Evolutionary conservation across 2,329 filamentous ascomycete species (phyloP).

Genomic region (Pyrenophora seminiperda): DNA sequence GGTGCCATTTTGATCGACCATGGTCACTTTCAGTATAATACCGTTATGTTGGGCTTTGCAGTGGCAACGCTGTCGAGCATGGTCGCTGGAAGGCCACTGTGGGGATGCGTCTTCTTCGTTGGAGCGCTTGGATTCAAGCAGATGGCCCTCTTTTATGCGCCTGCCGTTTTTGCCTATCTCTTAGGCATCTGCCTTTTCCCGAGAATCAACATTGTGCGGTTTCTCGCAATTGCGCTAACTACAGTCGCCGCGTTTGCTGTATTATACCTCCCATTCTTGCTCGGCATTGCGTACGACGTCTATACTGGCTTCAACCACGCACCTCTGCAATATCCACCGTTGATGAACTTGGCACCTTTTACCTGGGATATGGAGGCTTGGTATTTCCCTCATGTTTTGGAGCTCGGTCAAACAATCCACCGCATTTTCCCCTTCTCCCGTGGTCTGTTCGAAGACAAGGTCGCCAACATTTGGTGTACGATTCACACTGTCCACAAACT

Average conservation of each 20-base stretch:
- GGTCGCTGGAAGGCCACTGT: slow-evolving; percentile 80
- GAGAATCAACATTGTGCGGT: slow-evolving; percentile 66
- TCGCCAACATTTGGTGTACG: slow-evolving; percentile 97
- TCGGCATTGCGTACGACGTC: slow-evolving; percentile 72
- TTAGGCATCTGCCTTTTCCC: slow-evolving; percentile 85
- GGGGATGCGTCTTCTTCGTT: slow-evolving; percentile 94
- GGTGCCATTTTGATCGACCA: slow-evolving; percentile 91
- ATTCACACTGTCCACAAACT: slow-evolving; percentile 90
- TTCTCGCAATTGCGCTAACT: slow-evolving; percentile 74
- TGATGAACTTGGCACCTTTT: slow-evolving; percentile 12
- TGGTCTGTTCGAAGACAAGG: slow-evolving; percentile 98
- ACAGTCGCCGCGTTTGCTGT: slow-evolving; percentile 76
- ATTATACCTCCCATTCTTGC: slow-evolving; percentile 74
- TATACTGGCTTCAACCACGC: slow-evolving; percentile 65
- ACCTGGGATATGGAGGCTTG: slow-evolving; percentile 65
- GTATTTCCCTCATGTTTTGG: slow-evolving; percentile 77
- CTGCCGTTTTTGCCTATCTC: slow-evolving; percentile 88
- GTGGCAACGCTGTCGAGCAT: slow-evolving; percentile 87
- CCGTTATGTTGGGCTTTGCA: slow-evolving; percentile 93
- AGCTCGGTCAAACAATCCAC: slow-evolving; percentile 82
- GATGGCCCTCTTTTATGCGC: slow-evolving; percentile 98
- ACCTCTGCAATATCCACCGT: slow-evolving; percentile 3
- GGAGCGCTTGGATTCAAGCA: slow-evolving; percentile 96
- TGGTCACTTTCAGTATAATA: slow-evolving; percentile 97
- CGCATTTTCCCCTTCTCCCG: slow-evolving; percentile 95